phyloP scores from a whole-genome alignment of 257 asterid genomes.

The Linderniella brevidens region DNA sequence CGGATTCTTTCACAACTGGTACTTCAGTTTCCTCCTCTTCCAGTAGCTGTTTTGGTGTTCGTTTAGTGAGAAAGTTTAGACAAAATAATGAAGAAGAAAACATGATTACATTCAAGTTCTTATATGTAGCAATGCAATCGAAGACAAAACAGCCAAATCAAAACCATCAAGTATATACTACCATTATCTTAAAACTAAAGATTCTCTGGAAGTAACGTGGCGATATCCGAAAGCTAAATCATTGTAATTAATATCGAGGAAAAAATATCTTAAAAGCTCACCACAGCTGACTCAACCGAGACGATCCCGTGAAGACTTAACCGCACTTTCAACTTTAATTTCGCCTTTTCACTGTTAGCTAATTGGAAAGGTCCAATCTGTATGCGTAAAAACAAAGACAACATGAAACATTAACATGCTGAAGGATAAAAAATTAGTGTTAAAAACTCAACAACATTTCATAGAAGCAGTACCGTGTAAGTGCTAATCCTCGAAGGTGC shows the following conservation, averaged over 20 bases:
- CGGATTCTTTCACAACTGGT: constrained; percentile 37
- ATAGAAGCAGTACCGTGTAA: constrained; percentile 34
- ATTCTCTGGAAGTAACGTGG: too few species aligned
- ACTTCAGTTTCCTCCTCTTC: constrained; percentile 77
- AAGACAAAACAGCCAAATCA: not conserved
- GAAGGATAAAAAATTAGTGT: not conserved
- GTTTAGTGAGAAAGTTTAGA: too few species aligned
- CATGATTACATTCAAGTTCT: too few species aligned
- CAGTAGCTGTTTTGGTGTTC: constrained; percentile 31
- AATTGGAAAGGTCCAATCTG: constrained; percentile 82
- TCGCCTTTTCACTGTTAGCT: constrained; percentile 39
- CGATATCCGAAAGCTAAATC: too few species aligned
- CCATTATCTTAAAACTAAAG: too few species aligned
- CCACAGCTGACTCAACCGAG: constrained; percentile 59
- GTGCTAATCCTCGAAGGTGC: constrained; percentile 61
- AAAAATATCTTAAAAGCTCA: constrained; percentile 14
- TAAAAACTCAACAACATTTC: not conserved
- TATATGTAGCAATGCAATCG: not conserved
- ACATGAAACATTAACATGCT: not conserved
- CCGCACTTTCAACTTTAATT: constrained; percentile 58
- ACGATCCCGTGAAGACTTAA: constrained; percentile 70
- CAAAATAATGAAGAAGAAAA: not conserved
- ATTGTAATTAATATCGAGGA: too few species aligned
- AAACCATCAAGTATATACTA: too few species aligned
- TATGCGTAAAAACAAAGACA: not conserved